Evolutionary conservation across 2,329 filamentous ascomycete species (phyloP).

Genomic region (Monosporascus sp.): DNA sequence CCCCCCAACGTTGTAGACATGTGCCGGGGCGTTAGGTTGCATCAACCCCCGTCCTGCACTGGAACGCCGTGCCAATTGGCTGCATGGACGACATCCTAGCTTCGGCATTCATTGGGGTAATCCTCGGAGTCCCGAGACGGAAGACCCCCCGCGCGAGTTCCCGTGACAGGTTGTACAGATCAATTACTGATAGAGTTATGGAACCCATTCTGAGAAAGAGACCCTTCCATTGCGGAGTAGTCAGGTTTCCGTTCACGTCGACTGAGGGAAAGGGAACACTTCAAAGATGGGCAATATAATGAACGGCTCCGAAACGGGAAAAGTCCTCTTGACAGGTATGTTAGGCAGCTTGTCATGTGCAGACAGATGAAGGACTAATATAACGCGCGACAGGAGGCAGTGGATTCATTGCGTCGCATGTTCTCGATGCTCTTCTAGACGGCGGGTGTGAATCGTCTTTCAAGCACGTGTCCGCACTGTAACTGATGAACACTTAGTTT

Average conservation of each 20-base stretch:
- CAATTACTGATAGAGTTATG: no score
- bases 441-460: slow-evolving; percentile 29
- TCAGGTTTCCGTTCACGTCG: background rate
- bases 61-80: no score
- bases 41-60: no score
- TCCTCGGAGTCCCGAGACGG: no score
- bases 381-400: slow-evolving; percentile 36
- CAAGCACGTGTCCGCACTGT: slow-evolving; percentile 35
- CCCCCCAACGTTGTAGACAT: no score
- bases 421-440: slow-evolving; percentile 42
- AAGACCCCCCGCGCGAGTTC: no score
- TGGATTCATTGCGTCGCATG: slow-evolving; percentile 50
- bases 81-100: no score
- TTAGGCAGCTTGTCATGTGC: background rate
- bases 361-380: background rate
- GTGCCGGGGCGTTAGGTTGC: no score
- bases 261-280: background rate
- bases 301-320: slow-evolving; percentile 3
- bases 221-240: background rate
- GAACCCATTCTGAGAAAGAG: no score
- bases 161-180: no score
- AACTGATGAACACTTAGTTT: slow-evolving; percentile 26
- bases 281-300: slow-evolving; percentile 1
- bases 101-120: no score
- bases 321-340: slow-evolving; percentile 25